phyloP scores from a whole-genome alignment of 495 filamentous ascomycete species.

The Aspergillus egyptiacus region DNA sequence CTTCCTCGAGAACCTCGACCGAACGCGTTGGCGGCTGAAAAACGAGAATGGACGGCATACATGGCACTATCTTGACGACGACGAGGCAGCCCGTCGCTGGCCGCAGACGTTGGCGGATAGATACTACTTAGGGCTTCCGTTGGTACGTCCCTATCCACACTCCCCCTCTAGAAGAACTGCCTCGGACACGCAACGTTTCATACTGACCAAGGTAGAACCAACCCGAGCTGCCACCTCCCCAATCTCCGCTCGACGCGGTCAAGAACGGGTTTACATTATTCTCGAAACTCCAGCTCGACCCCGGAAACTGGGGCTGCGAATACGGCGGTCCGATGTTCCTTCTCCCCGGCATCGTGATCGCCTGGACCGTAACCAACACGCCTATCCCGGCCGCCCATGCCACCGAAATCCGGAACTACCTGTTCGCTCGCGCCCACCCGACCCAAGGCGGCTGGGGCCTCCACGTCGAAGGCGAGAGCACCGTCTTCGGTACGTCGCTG shows the following conservation, averaged over 20 bases:
- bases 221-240: background rate
- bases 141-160: background rate
- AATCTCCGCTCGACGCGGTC: conserved; percentile 1
- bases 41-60: conserved; percentile 9
- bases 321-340: conserved; percentile 15
- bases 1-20: conserved; percentile 1
- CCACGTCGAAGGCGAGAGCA: conserved; percentile 72
- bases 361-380: conserved; percentile 12
- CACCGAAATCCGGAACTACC: conserved; percentile 8
- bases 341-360: conserved; percentile 10
- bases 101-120: conserved; percentile 5
- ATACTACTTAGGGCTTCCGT: conserved; percentile 6
- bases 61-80: conserved; percentile 13
- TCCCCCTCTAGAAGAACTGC: background rate
- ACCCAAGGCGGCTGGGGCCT: conserved; percentile 73
- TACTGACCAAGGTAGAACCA: conserved; percentile 1
- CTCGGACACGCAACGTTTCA: background rate
- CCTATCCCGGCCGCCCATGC: conserved; percentile 4
- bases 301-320: conserved; percentile 13
- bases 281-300: conserved; percentile 3
- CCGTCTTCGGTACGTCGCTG: conserved; percentile 71
- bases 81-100: background rate
- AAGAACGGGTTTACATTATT: conserved; percentile 6
- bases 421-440: conserved; percentile 40
- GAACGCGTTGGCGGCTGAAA: conserved; percentile 5